Percentiles rank a stretch among this genome's conserved stretches.
Conservation (phyloP, 2,329 filamentous ascomycete species). For the Paecilomyces dactylethromorphus region DNA sequence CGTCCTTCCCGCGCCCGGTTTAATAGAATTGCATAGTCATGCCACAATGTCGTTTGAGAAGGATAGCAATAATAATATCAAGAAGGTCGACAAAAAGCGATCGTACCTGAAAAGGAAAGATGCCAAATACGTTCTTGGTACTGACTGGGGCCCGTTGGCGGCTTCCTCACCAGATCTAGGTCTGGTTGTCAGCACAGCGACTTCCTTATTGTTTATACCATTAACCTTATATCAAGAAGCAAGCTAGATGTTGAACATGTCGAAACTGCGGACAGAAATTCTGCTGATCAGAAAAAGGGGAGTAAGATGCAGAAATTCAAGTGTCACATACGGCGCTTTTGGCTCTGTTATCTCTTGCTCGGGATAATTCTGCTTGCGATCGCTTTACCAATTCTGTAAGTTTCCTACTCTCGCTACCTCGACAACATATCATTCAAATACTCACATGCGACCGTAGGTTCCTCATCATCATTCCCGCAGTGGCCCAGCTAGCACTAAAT, state of each 20-base stretch:
- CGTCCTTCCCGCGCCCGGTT: neutral
- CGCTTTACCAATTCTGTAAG: constrained; percentile 34
- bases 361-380: constrained; percentile 31
- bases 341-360: constrained; percentile 29
- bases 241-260: constrained; percentile 19
- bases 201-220: neutral
- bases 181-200: neutral
- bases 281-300: constrained; percentile 9
- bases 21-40: neutral
- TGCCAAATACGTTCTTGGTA: constrained; percentile 24
- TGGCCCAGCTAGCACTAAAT: constrained; percentile 33
- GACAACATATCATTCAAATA: neutral
- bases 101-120: constrained; percentile 18
- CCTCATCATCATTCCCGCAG: constrained; percentile 31
- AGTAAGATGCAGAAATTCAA: constrained; percentile 20
- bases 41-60: neutral
- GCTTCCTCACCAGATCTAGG: neutral
- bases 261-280: constrained; percentile 19
- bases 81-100: constrained; percentile 17
- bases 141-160: constrained; percentile 23
- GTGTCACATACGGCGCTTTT: constrained; percentile 34
- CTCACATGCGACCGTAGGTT: constrained; percentile 21
- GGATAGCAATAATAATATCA: constrained; percentile 6
- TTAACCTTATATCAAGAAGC: neutral
- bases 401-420: neutral